These are phyloP conservation scores for Sarcodon aspratus DNA, from an alignment of 768 basidiomycete genomes.

Conservation along the genomic window DNA sequence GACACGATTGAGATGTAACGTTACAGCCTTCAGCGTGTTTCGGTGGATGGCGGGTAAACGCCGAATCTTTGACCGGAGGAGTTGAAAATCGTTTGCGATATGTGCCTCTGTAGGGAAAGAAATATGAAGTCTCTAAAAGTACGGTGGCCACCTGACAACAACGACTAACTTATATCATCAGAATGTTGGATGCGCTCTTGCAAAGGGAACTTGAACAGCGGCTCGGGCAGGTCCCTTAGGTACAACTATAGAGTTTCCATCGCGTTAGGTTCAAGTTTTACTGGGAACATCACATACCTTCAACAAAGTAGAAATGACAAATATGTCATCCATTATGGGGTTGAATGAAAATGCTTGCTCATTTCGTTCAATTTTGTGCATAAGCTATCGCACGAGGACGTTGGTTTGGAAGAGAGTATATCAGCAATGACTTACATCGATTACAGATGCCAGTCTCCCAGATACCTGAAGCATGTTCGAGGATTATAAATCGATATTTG, in stretches of 20 bases:
- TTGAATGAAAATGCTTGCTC: slow-evolving; percentile 69
- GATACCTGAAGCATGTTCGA: slow-evolving; percentile 41
- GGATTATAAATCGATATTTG: background rate
- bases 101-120: slow-evolving; percentile 46
- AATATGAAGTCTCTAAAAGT: slow-evolving; percentile 1
- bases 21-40: slow-evolving; percentile 64
- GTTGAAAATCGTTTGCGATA: slow-evolving; percentile 52
- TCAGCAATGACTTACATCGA: slow-evolving; percentile 41
- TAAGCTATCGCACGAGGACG: slow-evolving; percentile 35
- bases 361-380: slow-evolving; percentile 80
- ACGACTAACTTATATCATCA: slow-evolving; percentile 52
- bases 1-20: slow-evolving; percentile 78
- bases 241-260: slow-evolving; percentile 37
- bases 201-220: slow-evolving; percentile 72
- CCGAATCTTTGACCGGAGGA: slow-evolving; percentile 82
- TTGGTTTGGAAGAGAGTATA: background rate
- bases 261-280: background rate
- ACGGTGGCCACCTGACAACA: background rate
- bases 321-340: slow-evolving; percentile 63
- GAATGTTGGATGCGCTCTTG: slow-evolving; percentile 76
- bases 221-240: slow-evolving; percentile 81
- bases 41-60: slow-evolving; percentile 78
- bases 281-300: slow-evolving; percentile 41
- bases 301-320: slow-evolving; percentile 71
- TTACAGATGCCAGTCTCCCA: slow-evolving; percentile 76